Base-by-base conservation (phyloP, 176 grass and related monocot species). In the Eragrostis curvula region DNA sequence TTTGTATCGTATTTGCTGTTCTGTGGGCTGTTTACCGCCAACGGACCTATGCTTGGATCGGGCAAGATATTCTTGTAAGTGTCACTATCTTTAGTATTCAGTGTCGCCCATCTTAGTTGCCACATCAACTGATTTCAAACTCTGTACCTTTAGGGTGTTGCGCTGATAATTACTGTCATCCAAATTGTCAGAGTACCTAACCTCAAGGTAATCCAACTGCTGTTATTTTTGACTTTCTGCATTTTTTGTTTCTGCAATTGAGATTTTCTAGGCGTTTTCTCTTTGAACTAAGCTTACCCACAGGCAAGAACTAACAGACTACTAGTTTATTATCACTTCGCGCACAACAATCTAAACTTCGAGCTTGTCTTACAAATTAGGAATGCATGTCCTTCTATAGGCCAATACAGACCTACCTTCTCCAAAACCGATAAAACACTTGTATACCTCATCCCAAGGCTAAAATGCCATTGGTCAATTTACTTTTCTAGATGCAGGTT, bases 41-140 rank as follows among this genome's bases (percentile, higher is more conserved):
- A 53, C 17, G 51, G 25, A 36, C 90, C 30, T 93, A 79, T 68
- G 88, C 90, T 50, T 98, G 95, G 95, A 98, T 98, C 45, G 92
- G 90, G 25, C 95, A 98, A 95, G 95, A 98, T 86, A 95, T 95
- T 81, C 88, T 98, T 85, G 95, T 98, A 86, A 84, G 75, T 84
- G 53, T 27, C 32, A 39, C 24, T 65, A 6, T 75, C 32, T 85
- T 46, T 82, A 65, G 23, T 55, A 57, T 65, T 82, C 4, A 12
- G 65, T 44, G 62, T 4, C 6, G 75, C 85, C 39, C 42, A 47
- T 65, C 71, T 42, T 77, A 53, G 24, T 12, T 67, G 43, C 60
- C 12, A 47, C 18, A 51, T 75, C n/a, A 39, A 32, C 61, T 84
- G 21, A 73, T 87, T 11, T 55, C 16, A 65, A 11, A 29, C 8